phyloP scores from a whole-genome alignment of 2,329 filamentous ascomycete genomes.

The Paracorniculantispora psalliotae region DNA sequence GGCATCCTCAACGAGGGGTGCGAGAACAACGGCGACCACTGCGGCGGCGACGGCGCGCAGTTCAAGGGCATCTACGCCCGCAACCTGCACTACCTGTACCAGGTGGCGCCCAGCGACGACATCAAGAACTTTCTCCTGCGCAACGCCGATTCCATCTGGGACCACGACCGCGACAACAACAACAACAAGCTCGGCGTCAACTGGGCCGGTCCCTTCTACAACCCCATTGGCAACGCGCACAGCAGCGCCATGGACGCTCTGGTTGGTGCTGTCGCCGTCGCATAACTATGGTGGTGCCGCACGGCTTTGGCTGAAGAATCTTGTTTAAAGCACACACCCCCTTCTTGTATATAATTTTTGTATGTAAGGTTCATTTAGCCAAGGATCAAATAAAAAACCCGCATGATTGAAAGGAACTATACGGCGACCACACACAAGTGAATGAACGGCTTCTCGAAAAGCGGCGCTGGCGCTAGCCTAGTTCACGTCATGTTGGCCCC shows the following conservation, averaged over 20 bases:
- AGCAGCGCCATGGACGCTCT: slow-evolving; percentile 62
- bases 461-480: background rate
- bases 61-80: slow-evolving; percentile 70
- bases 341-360: background rate
- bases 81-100: slow-evolving; percentile 56
- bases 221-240: slow-evolving; percentile 54
- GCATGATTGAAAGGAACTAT: background rate
- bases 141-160: slow-evolving; percentile 65
- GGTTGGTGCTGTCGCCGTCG: slow-evolving; percentile 52
- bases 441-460: background rate
- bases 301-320: no score
- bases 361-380: background rate
- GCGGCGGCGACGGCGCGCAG: slow-evolving; percentile 49
- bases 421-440: background rate
- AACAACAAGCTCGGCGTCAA: slow-evolving; percentile 52
- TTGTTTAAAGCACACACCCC: no score
- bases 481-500: background rate
- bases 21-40: slow-evolving; percentile 30
- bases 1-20: slow-evolving; percentile 42
- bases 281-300: slow-evolving; percentile 11
- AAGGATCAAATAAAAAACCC: background rate
- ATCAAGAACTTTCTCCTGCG: slow-evolving; percentile 51
- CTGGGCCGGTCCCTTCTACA: slow-evolving; percentile 59
- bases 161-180: slow-evolving; percentile 42
- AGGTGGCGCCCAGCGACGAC: slow-evolving; percentile 40